phyloP scores from a whole-genome alignment of 805 yeast species.

The Candida peoriensis region DNA sequence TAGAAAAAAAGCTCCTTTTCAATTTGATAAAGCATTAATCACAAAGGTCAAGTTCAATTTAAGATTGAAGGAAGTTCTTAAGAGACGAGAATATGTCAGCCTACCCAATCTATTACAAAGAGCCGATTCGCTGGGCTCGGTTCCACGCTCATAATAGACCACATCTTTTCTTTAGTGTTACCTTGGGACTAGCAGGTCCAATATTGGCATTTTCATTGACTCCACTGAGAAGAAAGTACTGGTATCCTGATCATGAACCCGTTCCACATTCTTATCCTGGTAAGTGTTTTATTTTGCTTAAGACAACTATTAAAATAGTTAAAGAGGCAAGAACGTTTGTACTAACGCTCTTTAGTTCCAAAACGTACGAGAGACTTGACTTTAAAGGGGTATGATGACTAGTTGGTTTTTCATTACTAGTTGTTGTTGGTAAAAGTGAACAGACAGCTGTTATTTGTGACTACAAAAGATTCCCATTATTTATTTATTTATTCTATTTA shows the following conservation, averaged over 20 bases:
- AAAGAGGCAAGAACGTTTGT: background rate
- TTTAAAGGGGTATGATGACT: constrained; percentile 55
- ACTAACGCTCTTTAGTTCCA: constrained; percentile 33
- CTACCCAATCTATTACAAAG: constrained; percentile 51
- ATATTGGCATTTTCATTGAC: constrained; percentile 52
- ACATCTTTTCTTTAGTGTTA: constrained; percentile 60
- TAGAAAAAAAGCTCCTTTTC: too few species aligned
- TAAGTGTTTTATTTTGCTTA: constrained; percentile 9
- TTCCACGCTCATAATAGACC: constrained; percentile 75
- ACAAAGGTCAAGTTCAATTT: too few species aligned
- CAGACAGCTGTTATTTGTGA: background rate
- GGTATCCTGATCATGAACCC: constrained; percentile 60
- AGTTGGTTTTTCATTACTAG: constrained; percentile 5
- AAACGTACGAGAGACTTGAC: constrained; percentile 42
- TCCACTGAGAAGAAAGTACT: constrained; percentile 64
- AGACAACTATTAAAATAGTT: background rate
- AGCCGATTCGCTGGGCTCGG: constrained; percentile 66
- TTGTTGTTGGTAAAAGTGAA: too few species aligned
- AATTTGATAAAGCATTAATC: too few species aligned
- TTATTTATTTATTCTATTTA: constrained; percentile 12
- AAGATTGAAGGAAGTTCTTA: too few species aligned
- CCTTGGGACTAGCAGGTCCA: constrained; percentile 66
- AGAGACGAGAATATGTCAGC: too few species aligned
- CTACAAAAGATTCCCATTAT: background rate
- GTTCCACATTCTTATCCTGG: constrained; percentile 48